Evolutionary conservation across 441 rosid genomes (phyloP).

Genomic region (Populus hybrid): DNA sequence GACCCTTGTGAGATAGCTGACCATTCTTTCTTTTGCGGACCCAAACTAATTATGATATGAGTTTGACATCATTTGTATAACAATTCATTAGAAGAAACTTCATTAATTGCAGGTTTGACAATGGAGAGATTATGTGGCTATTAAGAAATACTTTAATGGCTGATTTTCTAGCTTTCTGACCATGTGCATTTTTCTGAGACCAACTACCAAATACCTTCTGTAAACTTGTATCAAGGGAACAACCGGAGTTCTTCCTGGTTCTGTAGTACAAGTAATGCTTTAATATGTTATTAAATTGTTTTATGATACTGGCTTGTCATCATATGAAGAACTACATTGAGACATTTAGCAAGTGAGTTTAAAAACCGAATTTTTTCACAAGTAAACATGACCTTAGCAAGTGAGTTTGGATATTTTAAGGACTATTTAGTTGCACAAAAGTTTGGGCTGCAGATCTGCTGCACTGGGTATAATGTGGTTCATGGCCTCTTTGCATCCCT

Average conservation of each 20-base stretch:
- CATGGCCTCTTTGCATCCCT: background rate
- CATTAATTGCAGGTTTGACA: background rate
- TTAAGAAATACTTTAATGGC: background rate
- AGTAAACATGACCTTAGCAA: background rate
- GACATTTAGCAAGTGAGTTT: background rate
- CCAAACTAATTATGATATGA: background rate
- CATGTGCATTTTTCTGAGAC: background rate
- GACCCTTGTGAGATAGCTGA: background rate
- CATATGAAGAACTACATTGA: background rate
- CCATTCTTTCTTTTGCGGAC: background rate
- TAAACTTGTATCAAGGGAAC: background rate
- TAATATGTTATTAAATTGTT: background rate
- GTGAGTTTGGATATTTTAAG: background rate
- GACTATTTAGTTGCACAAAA: background rate
- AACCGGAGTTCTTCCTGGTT: too few species aligned
- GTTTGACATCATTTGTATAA: background rate
- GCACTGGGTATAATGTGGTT: background rate
- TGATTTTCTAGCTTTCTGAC: background rate
- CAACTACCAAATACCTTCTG: background rate
- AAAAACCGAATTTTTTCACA: background rate
- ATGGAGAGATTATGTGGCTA: background rate
- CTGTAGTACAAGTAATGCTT: background rate
- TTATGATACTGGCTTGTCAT: background rate
- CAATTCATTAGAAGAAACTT: background rate
- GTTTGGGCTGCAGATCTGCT: background rate